phyloP scores from a whole-genome alignment of 768 basidiomycete species.

The Boletus reticuloceps region DNA sequence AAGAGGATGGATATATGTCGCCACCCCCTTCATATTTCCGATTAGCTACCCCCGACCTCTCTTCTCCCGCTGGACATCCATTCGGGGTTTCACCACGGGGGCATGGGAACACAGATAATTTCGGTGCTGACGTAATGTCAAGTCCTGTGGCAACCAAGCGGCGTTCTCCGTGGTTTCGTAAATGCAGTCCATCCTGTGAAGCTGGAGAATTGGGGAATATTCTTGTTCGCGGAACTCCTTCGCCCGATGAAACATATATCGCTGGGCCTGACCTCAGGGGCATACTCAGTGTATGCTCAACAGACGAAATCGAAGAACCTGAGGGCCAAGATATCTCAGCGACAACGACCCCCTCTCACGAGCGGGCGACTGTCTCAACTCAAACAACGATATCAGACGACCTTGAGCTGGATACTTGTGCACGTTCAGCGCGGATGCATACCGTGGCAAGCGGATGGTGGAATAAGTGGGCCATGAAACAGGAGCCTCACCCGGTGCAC shows the following conservation, averaged over 20 bases:
- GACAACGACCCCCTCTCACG: slow-evolving; percentile 34
- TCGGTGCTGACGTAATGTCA: slow-evolving; percentile 46
- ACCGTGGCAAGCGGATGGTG: slow-evolving; percentile 50
- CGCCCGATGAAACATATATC: slow-evolving; percentile 15
- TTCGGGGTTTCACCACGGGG: slow-evolving; percentile 12
- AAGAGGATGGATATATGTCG: slow-evolving; percentile 85
- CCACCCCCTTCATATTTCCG: slow-evolving; percentile 53
- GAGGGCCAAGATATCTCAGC: slow-evolving; percentile 21
- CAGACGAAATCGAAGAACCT: slow-evolving; percentile 45
- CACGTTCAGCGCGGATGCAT: slow-evolving; percentile 33
- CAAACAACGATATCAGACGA: slow-evolving; percentile 29
- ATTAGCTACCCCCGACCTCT: slow-evolving; percentile 56
- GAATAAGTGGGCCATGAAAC: slow-evolving; percentile 45
- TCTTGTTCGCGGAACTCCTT: slow-evolving; percentile 32
- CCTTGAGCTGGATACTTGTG: slow-evolving; percentile 17
- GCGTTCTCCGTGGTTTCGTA: slow-evolving; percentile 11
- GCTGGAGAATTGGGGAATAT: slow-evolving; percentile 7
- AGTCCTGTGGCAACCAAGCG: slow-evolving; percentile 29
- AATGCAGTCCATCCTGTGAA: neutral
- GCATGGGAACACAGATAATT: slow-evolving; percentile 35
- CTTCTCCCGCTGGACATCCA: slow-evolving; percentile 54
- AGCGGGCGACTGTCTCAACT: slow-evolving; percentile 29
- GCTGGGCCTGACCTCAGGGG: slow-evolving; percentile 46
- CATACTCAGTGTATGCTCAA: slow-evolving; percentile 40
- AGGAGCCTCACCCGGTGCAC: slow-evolving; percentile 9